Base-by-base conservation (phyloP, 805 yeast species). In the Yamadazyma nakazawae region DNA sequence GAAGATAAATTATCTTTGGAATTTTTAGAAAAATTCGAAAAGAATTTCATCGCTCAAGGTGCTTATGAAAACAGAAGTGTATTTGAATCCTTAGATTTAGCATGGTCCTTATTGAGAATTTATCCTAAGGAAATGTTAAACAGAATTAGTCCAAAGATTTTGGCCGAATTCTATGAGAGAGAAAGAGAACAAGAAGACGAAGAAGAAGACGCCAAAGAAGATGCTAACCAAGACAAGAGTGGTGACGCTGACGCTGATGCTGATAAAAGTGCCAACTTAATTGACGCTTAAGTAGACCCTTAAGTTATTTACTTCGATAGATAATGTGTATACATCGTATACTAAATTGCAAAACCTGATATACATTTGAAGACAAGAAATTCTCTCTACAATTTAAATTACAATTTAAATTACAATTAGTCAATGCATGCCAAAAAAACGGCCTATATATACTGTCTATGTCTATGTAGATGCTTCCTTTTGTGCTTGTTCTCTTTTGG, bases 61-160 rank as follows among this genome's bases (percentile, higher is more conserved):
- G 92, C 97, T 45, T 94, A 94, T 67, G 99, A 94, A 71, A 80
- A 90, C 68, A 88, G 99, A 80, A 79, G 90, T 40, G 84, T 94
- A 57, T 88, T 90, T 62, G 99, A 94, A 75, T 85, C 96, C 47
- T 82, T 94, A 67, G 99, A 94, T 68, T 91, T 88, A 68, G 99
- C 99, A 47, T 94, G 99, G 99, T 83, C 95, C 38, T 79, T 94
- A 67, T 79, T 94, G 69, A 90, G 99, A 80, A 94, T 94, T 69
- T 94, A 94, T 77, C 99, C 99, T 64, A 94, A 91, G 82, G 98
- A 94, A 74, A 79, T 94, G 87, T 84, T 94, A 65, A 94, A 94
- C 79, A 90, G 99, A 83, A 89, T 94, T 64, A 90, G 97, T 50
- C 98, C 98, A 68, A 94, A 94, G 83, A 89, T 94, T 60, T 76